Conservation (phyloP, 495 filamentous ascomycete genomes). For the Astrothelium subdiscretum region DNA sequence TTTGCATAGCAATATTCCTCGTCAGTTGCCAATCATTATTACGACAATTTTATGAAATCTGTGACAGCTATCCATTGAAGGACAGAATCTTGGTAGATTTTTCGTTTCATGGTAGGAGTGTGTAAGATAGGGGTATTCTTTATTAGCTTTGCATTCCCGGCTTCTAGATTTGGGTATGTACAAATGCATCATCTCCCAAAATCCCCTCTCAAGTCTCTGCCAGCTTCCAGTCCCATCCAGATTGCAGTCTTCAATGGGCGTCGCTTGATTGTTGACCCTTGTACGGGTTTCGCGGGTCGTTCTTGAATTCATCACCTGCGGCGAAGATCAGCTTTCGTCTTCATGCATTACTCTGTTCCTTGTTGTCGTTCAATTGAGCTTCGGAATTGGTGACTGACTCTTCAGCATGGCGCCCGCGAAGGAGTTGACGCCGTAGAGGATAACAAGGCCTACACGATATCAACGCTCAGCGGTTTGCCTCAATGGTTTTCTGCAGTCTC, state of each 20-base stretch:
- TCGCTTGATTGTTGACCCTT: constrained; percentile 28
- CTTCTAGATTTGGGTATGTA: neutral
- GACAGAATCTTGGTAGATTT: no score
- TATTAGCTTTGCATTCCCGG: no score
- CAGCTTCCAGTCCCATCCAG: neutral
- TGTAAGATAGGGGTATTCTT: no score
- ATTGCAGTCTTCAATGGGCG: neutral
- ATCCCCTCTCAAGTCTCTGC: no score
- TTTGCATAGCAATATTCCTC: no score
- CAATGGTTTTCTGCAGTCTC: neutral
- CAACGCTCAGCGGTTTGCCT: neutral
- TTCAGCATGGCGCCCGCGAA: constrained; percentile 55
- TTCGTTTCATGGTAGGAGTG: no score
- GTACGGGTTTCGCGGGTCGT: constrained; percentile 84
- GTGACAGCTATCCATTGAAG: no score
- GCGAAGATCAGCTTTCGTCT: constrained; percentile 2
- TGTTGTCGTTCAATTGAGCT: neutral
- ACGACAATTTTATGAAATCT: no score
- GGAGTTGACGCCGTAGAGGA: constrained; percentile 81
- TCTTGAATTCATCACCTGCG: constrained; percentile 82
- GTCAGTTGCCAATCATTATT: no score
- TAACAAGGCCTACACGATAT: constrained; percentile 49
- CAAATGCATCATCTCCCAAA: neutral
- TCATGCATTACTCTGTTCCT: neutral
- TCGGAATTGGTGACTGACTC: constrained; percentile 43